Percentiles rank a stretch among this genome's conserved stretches.
Evolutionary conservation across 129 eudicot genomes (phyloP).

Genomic region (Lonicera japonica): DNA sequence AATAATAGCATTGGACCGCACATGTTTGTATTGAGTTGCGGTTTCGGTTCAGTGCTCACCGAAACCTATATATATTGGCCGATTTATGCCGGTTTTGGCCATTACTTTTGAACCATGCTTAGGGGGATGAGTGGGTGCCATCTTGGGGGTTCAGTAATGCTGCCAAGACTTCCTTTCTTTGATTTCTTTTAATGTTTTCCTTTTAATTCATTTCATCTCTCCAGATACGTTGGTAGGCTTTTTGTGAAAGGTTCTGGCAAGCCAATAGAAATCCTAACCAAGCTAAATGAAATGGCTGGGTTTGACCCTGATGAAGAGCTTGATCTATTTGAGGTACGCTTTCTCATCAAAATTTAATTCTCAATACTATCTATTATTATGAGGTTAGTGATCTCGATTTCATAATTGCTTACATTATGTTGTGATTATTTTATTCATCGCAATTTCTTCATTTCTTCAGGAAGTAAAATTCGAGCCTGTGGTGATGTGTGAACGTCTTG

Average conservation of each 20-base stretch:
- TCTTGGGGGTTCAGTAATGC: no score
- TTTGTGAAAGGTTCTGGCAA: conserved; percentile 69
- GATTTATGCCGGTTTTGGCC: no score
- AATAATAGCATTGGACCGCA: no score
- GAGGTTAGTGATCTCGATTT: neutral
- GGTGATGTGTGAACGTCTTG: conserved; percentile 95
- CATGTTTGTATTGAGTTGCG: no score
- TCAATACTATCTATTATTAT: neutral
- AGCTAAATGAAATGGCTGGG: conserved; percentile 79
- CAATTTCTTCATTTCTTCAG: conserved; percentile 25
- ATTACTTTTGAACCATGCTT: no score
- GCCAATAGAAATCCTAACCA: conserved; percentile 70
- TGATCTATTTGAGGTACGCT: conserved; percentile 83
- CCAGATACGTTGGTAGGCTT: conserved; percentile 84
- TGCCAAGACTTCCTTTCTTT: no score
- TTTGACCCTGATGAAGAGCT: conserved; percentile 80
- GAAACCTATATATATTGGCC: no score
- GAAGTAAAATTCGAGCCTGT: conserved; percentile 95
- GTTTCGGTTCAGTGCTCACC: no score
- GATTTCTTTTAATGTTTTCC: neutral
- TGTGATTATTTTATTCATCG: neutral
- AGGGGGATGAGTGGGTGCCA: no score
- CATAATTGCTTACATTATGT: neutral
- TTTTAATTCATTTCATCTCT: neutral
- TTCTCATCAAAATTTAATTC: neutral